Evolutionary conservation across 768 basidiomycete genomes (phyloP).

Genomic region (Filobasidium floriforme): DNA sequence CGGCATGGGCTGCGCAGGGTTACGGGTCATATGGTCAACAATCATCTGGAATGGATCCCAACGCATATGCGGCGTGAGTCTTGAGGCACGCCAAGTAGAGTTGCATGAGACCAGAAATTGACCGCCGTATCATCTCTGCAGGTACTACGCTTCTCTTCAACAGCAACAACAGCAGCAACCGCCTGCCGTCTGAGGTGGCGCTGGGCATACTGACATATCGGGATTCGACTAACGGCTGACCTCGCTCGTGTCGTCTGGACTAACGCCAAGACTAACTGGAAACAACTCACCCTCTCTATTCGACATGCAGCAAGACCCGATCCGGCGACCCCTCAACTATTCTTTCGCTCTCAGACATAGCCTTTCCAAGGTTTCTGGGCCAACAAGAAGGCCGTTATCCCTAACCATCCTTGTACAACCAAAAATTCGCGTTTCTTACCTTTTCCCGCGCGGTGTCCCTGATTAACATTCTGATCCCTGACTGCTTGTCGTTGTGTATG

Average conservation of each 20-base stretch:
- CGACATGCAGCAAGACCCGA: too few relatives aligned
- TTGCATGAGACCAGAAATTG: too few relatives aligned
- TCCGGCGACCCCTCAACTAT: too few relatives aligned
- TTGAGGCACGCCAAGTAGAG: neutral
- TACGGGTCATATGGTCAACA: constrained; percentile 25
- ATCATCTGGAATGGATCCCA: constrained; percentile 27
- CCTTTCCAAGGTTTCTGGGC: too few relatives aligned
- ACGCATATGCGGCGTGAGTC: constrained; percentile 42
- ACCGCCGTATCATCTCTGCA: neutral
- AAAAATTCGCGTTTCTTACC: too few relatives aligned
- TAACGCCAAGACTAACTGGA: neutral
- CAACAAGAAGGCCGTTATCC: too few relatives aligned
- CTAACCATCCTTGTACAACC: too few relatives aligned
- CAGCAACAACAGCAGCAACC: constrained; percentile 19
- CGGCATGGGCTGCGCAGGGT: constrained; percentile 15
- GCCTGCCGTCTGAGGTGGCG: constrained; percentile 7
- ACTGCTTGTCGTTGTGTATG: too few relatives aligned
- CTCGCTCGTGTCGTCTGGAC: neutral
- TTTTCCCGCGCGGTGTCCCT: too few relatives aligned
- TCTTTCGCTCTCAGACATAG: too few relatives aligned
- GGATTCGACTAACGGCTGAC: neutral
- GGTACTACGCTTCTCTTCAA: constrained; percentile 25
- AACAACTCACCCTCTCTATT: too few relatives aligned
- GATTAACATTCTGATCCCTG: too few relatives aligned
- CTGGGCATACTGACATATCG: neutral